Base-by-base conservation (phyloP, 441 rosid genomes). In the Croton laevigatus region DNA sequence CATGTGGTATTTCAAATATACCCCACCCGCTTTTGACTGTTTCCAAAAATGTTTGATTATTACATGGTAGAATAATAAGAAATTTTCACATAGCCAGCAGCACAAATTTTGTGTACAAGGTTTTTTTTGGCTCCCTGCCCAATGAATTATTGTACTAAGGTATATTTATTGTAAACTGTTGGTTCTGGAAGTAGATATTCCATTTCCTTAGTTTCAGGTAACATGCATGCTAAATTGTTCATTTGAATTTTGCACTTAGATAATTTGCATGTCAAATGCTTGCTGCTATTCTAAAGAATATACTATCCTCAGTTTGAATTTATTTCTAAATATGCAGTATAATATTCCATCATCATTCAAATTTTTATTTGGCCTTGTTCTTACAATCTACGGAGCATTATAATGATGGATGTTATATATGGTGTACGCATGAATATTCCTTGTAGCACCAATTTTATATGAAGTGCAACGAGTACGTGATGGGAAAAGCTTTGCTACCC, bases 401-500 rank as follows among this genome's bases (percentile, higher is more conserved):
- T 53, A 63, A 17, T 66, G 53, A 4, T 14, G n/a, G 16, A 69
- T 53, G 38, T 60, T 27, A 51, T 52, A 52, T 6, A 20, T 46
- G n/a, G 57, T 45, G 3, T 62, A 14, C 46, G 27, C 36, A 38
- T 69, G 58, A 65, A 22, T 69, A 27, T 73, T 62, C 72, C 59
- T 74, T 84, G 81, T 81, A 93, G 98, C 88, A 62, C 99, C 99
- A 70, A 87, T 91, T 76, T 76, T 88, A 52, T 91, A 93, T 73
- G 76, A 85, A 76, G 98, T 89, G 77, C 81, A 85, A 59, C 93
- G 97, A 17, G 71, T 95, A 80, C 97, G 97, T 40, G 97, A 95
- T 78, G 98, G 98, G 59, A 91, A 85, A 78, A 91, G 79, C 81
- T 95, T 95, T 81, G 97, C 98, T 57, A 89, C 97, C 64, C 83